Conservation (phyloP, 179 eudicot genomes). For the Beta macrorhiza region DNA sequence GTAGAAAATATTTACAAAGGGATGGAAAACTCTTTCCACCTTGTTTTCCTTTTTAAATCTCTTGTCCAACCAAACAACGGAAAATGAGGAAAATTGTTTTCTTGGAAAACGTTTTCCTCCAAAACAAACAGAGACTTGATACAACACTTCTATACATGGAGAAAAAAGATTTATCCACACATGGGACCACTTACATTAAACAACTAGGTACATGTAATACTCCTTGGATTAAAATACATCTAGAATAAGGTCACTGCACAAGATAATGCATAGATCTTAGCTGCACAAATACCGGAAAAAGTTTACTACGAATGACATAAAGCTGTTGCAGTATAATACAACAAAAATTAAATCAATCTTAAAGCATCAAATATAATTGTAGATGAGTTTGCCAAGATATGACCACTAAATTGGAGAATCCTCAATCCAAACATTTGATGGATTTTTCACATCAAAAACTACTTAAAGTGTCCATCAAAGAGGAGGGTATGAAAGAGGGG, state of each 20-base stretch:
- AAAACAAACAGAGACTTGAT: no score
- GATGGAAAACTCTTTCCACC: no score
- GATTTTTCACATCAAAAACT: background rate
- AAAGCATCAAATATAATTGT: background rate
- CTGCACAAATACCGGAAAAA: background rate
- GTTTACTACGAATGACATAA: background rate
- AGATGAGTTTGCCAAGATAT: background rate
- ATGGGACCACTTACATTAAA: no score
- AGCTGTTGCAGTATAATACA: background rate
- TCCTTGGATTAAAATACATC: background rate
- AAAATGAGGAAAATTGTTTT: no score
- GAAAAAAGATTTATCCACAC: no score
- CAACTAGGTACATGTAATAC: no score
- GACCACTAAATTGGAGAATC: background rate
- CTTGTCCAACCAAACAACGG: no score
- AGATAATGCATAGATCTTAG: background rate
- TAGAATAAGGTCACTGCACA: background rate
- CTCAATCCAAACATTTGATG: conserved; percentile 1
- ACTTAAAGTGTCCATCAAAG: background rate
- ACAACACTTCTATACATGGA: no score
- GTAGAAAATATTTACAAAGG: no score
- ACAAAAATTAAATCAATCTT: background rate
- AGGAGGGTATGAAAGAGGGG: background rate
- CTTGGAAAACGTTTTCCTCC: no score
- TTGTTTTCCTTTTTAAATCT: no score